Conservation (phyloP, 805 yeast species). For the Saccharomycopsis guyanensis region DNA sequence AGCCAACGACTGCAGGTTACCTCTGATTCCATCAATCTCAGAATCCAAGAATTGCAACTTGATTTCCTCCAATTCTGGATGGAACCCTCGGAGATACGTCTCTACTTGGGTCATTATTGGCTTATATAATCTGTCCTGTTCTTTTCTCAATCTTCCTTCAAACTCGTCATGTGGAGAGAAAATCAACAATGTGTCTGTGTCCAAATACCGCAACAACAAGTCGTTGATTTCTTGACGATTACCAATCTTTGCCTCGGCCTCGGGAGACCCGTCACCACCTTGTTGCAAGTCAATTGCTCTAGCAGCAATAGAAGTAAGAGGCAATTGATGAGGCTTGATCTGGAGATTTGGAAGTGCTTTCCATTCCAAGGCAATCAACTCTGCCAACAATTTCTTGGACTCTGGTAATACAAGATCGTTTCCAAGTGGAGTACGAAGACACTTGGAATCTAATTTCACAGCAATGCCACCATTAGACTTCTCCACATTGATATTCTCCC, state of each 20-base stretch:
- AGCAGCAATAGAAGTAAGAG: constrained; percentile 80
- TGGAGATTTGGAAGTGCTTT: constrained; percentile 54
- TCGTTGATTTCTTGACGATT: constrained; percentile 46
- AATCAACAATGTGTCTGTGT: constrained; percentile 88
- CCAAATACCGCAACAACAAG: constrained; percentile 71
- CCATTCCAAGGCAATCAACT: constrained; percentile 85
- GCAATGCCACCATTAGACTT: constrained; percentile 32
- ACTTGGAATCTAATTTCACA: constrained; percentile 63
- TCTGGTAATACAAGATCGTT: constrained; percentile 57
- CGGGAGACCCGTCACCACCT: constrained; percentile 27
- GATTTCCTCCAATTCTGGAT: constrained; percentile 27
- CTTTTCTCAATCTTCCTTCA: constrained; percentile 70
- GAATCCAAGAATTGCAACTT: constrained; percentile 62
- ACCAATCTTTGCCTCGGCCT: constrained; percentile 51
- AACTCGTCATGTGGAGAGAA: constrained; percentile 76
- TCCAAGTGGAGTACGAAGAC: constrained; percentile 82
- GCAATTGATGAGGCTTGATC: constrained; percentile 72
- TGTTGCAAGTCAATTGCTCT: constrained; percentile 71
- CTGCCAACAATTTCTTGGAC: constrained; percentile 54
- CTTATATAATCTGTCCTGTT: constrained; percentile 70
- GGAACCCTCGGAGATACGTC: constrained; percentile 39
- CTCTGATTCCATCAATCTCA: constrained; percentile 72
- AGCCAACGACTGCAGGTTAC: constrained; percentile 61
- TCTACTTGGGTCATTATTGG: constrained; percentile 71
- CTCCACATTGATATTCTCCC: constrained; percentile 58